Evolutionary conservation across 2,329 filamentous ascomycete genomes (phyloP).

Genomic region (Teratosphaeria pseudoeucalypti): DNA sequence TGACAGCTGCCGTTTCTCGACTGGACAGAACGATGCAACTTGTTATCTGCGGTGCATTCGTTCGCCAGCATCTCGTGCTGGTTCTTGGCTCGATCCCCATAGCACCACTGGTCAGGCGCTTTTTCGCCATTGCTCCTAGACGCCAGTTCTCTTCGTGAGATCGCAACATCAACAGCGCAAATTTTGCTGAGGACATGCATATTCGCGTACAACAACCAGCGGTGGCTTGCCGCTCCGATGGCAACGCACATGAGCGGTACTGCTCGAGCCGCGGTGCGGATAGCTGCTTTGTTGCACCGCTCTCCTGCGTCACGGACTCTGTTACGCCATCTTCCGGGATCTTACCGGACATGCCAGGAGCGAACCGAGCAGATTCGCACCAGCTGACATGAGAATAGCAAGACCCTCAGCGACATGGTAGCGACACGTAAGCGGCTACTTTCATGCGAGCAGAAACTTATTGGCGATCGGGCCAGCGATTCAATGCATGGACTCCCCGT

Average conservation of each 20-base stretch:
- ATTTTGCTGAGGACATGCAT: background rate
- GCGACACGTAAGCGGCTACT: background rate
- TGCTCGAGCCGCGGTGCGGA: background rate
- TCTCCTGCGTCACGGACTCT: background rate
- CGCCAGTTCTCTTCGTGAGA: background rate
- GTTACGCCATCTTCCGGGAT: background rate
- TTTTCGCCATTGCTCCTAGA: background rate
- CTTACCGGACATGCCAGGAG: background rate
- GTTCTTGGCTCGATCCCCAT: background rate
- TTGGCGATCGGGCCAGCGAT: background rate
- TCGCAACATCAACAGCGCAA: background rate
- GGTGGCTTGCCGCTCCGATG: background rate
- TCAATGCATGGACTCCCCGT: background rate
- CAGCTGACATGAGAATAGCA: background rate
- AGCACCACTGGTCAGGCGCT: background rate
- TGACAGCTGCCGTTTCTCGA: background rate
- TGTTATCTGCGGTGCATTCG: background rate
- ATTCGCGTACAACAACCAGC: background rate
- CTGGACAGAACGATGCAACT: background rate
- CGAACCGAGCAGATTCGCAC: background rate
- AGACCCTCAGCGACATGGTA: background rate
- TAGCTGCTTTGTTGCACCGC: background rate
- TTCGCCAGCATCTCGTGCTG: background rate
- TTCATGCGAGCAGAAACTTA: background rate
- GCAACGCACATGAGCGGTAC: background rate